Base-by-base conservation (phyloP, 345 rosid species). In the Boechera stricta region DNA sequence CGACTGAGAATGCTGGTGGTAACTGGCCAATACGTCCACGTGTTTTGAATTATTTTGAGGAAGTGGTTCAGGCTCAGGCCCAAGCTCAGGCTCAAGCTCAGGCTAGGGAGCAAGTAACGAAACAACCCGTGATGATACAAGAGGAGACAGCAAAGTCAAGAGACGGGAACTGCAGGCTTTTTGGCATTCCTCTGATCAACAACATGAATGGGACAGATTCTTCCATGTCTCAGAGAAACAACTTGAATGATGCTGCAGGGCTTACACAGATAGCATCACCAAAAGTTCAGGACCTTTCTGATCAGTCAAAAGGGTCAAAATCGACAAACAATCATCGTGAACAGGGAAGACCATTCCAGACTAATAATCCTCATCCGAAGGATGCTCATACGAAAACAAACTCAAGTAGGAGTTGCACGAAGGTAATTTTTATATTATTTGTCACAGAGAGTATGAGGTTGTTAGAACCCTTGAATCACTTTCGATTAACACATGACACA, bases 391-490 rank as follows among this genome's bases (percentile, higher is more conserved):
- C 76, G 63, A 87, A 84, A 69, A 41, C 80, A 53, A 77, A 75
- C 74, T 82, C 89, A 21, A 83, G 79, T 36, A 81, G 94, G 83
- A 91, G 93, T 77, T 91, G 93, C 73, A 87, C 94, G 1, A 89
- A 91, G 91, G 95, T 91, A 32, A 29, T 10, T 28, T 53, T 58
- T 11, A 15, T 42, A 26, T 48, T 33, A 12, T 32, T 10, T 10
- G 3, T 33, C 31, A 24, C 18, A 18, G 2, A 31, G 61, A 12
- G 44, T 41, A 4, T 12, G 51, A 49, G 36, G 29, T 41, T 39
- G 41, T 75, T 29, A 10, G 35, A 54, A 54, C 35, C 15, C 8
- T 48, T 28, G 10, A 24, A 24, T 54, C 8, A n/a, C 10, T 13
- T 6, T 35, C 36, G 15, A 64, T 68, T 72, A 49, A 65, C 38